phyloP scores from a whole-genome alignment of 257 asterid genomes.

The Craterostigma plantagineum region DNA sequence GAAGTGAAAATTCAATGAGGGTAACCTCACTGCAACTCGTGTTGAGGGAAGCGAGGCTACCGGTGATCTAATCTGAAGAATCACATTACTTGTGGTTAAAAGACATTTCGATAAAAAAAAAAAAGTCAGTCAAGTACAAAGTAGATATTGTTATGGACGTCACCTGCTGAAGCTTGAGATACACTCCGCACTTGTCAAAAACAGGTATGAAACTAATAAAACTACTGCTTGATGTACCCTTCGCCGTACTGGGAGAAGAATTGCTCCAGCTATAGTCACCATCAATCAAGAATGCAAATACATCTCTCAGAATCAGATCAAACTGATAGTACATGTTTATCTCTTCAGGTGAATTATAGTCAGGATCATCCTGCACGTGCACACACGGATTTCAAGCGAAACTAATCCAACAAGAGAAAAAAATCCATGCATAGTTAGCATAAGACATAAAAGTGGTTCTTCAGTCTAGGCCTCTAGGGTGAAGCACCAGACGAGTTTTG shows the following conservation, averaged over 20 bases:
- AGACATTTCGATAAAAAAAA: conserved; percentile 3
- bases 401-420: neutral
- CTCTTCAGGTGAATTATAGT: conserved; percentile 50
- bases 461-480: too few species aligned
- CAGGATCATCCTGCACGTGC: conserved; percentile 78
- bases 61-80: conserved; percentile 60
- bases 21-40: conserved; percentile 74
- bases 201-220: conserved; percentile 53
- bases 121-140: conserved; percentile 1
- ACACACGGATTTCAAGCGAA: conserved; percentile 12
- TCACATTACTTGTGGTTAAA: conserved; percentile 9
- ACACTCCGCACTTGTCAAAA: conserved; percentile 77
- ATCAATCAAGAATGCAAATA: conserved; percentile 88
- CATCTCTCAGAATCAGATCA: conserved; percentile 79
- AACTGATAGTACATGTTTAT: conserved; percentile 74
- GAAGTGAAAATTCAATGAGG: conserved; percentile 75
- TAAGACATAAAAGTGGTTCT: too few species aligned
- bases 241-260: conserved; percentile 16
- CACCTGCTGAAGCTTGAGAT: conserved; percentile 96
- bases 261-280: conserved; percentile 81
- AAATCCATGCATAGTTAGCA: too few species aligned
- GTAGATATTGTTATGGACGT: neutral
- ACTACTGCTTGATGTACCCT: conserved; percentile 23
- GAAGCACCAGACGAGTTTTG: too few species aligned
- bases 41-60: conserved; percentile 63